phyloP scores from a whole-genome alignment of 2,329 filamentous ascomycete species.

The Didymosphaeria variabile region DNA sequence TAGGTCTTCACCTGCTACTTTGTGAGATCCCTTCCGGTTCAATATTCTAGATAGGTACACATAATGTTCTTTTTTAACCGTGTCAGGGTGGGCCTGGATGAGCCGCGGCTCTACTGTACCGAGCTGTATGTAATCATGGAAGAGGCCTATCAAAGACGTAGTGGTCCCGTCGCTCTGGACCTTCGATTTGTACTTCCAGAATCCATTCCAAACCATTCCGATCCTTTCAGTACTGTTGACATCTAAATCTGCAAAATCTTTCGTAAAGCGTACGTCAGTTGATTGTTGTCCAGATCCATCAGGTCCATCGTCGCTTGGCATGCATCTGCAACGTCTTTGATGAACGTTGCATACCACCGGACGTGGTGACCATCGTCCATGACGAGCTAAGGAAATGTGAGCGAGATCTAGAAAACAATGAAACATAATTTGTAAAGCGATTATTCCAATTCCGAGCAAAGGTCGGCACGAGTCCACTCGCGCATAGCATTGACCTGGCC shows the following conservation, averaged over 20 bases:
- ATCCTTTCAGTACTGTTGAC: background rate
- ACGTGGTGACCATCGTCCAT: background rate
- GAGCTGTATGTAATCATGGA: constrained; percentile 4
- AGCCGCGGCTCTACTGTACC: background rate
- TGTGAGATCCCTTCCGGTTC: background rate
- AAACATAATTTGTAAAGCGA: background rate
- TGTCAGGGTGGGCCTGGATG: too few species aligned
- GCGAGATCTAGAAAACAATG: background rate
- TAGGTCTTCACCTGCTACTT: background rate
- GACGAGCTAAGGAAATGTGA: background rate
- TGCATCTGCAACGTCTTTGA: background rate
- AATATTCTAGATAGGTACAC: background rate
- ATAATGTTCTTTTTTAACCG: background rate
- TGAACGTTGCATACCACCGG: background rate
- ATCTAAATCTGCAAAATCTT: background rate
- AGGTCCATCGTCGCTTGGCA: background rate
- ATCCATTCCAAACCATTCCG: background rate
- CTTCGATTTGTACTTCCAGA: background rate
- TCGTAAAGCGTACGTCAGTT: background rate
- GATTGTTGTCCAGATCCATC: background rate
- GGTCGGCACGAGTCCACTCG: background rate
- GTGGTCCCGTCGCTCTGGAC: too few species aligned
- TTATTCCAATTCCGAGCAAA: background rate
- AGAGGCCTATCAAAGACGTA: background rate
- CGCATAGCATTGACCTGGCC: background rate